These are phyloP conservation scores for Hydnomerulius pinastri DNA, from an alignment of 768 basidiomycete species.

Conservation along the genomic window DNA sequence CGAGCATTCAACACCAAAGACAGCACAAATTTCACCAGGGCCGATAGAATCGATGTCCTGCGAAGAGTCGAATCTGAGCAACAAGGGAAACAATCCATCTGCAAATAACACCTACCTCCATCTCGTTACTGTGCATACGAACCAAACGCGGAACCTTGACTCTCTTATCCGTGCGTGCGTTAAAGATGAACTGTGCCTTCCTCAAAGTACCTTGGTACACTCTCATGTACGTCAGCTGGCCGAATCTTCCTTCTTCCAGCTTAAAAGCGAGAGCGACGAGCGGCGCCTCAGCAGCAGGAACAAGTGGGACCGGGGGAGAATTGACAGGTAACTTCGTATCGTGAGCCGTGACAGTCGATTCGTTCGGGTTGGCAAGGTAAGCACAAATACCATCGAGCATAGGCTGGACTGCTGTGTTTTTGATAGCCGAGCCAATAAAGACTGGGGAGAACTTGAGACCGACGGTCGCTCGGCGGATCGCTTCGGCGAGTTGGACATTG, in stretches of 20 bases:
- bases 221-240: constrained; percentile 97
- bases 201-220: constrained; percentile 95
- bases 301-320: constrained; percentile 72
- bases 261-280: constrained; percentile 97
- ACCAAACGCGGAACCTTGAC: constrained; percentile 96
- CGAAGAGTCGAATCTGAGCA: not conserved
- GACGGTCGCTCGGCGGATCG: constrained; percentile 88
- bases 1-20: constrained; percentile 98
- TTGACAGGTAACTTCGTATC: constrained; percentile 70
- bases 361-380: constrained; percentile 90
- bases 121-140: constrained; percentile 98
- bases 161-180: constrained; percentile 93
- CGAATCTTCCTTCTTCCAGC: constrained; percentile 95
- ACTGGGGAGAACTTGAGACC: constrained; percentile 92
- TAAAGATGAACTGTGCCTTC: constrained; percentile 83
- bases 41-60: constrained; percentile 92
- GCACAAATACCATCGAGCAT: constrained; percentile 92
- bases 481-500: constrained; percentile 71
- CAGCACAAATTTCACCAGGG: constrained; percentile 98
- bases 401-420: constrained; percentile 94
- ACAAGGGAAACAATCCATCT: not conserved
- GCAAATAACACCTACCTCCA: constrained; percentile 69
- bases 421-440: constrained; percentile 95
- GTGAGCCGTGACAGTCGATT: constrained; percentile 77
- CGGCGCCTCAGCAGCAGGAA: constrained; percentile 83